Evolutionary conservation across 768 basidiomycete species (phyloP), one percentile per base, ranked within the genome.

Genomic region (Psilocybe azurescens): DNA sequence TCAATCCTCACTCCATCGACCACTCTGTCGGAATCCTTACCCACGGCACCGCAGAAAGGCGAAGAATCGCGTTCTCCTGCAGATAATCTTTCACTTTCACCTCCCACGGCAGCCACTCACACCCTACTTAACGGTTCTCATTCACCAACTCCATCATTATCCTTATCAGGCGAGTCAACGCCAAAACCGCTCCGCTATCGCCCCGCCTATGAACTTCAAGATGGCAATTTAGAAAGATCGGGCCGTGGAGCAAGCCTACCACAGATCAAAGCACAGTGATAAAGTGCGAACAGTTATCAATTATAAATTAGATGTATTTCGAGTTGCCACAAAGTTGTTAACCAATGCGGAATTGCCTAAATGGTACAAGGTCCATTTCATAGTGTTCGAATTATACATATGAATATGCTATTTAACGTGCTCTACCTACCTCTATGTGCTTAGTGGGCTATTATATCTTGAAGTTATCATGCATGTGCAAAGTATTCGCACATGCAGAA

Each of bases 181-280:
- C 55, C 20, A 64, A 62, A 50, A 38, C 56, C 36, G 66, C 74
- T 44, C 3, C 78, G 77, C 28, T 96, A 91, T 71, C 79, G 81
- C 30, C 94, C 94, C 1, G 94, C 95, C 1, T 91, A 93, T 75
- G 89, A 93, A 77, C 81, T 97, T 1, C 69, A 78, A 36, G 93
- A 96, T 69, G 91, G 84, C 24, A 78, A 78, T 53, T 78, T 93
- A 52, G 94, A 95, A 73, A 82, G 94, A 46, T 88, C 83, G 10
- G 90, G 90, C 9, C 78, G 90, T 36, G 85, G 84, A 9, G 53
- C 53, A 18, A 53, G 30, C 48, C 56, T 61, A 44, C 60, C 64
- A 2, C 60, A 62, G 54, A 46, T 56, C 58, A 62, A 66, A 47
- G 53, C 24, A n/a, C 62, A 59, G 32, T 63, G 49, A 63, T 8